Percentiles rank a stretch among this genome's conserved stretches.
phyloP scores from a whole-genome alignment of 192 early-diverging fungal genomes.

The Powellomyces hirtus region DNA sequence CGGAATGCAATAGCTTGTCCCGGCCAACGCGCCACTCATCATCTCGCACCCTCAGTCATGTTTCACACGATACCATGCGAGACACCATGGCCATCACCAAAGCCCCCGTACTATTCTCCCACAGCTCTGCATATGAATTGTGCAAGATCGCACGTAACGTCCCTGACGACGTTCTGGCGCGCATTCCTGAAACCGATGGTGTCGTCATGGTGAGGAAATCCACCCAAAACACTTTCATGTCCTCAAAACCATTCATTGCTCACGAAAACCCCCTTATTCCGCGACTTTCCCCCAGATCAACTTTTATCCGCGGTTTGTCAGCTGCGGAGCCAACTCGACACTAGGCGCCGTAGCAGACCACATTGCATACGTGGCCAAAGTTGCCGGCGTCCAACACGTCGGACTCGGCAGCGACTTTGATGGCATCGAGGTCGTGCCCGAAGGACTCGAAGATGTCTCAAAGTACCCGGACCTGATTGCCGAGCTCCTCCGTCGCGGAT shows the following conservation, averaged over 20 bases:
- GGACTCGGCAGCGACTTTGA: constrained; percentile 68
- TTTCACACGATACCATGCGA: constrained; percentile 59
- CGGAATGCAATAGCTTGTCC: too few species aligned
- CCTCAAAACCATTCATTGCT: too few species aligned
- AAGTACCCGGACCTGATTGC: constrained; percentile 46
- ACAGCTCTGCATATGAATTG: constrained; percentile 51
- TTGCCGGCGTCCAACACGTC: constrained; percentile 53
- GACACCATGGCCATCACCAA: constrained; percentile 45
- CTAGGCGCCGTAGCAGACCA: constrained; percentile 55
- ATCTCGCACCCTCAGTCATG: too few species aligned
- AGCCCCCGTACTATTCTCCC: constrained; percentile 65
- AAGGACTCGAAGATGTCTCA: constrained; percentile 57
- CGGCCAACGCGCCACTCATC: too few species aligned
- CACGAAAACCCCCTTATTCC: too few species aligned
- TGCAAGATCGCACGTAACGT: constrained; percentile 60
- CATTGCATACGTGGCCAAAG: constrained; percentile 50
- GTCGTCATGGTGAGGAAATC: constrained; percentile 49
- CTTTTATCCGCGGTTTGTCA: constrained; percentile 51
- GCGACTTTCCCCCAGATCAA: too few species aligned
- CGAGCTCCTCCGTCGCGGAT: constrained; percentile 38
- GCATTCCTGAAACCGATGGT: constrained; percentile 49
- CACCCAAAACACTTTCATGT: too few species aligned
- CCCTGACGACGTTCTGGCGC: constrained; percentile 52
- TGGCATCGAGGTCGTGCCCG: constrained; percentile 48
- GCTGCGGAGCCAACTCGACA: constrained; percentile 36